phyloP scores from a whole-genome alignment of 371 early-diverging fungal genomes.

The Batkoa obscura region DNA sequence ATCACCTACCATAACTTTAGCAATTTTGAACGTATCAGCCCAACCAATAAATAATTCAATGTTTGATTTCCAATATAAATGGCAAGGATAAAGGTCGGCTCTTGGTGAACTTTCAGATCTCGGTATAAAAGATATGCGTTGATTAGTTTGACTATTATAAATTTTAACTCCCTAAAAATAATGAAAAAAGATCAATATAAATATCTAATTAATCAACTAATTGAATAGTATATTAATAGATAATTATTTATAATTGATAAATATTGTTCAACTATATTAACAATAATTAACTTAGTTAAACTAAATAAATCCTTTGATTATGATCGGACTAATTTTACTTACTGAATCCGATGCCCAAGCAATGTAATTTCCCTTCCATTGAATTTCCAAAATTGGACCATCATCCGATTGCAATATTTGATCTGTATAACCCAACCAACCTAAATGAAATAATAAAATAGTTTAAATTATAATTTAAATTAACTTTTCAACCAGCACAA shows the following conservation, averaged over 20 bases:
- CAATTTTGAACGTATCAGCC: slow-evolving; percentile 81
- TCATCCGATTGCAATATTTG: slow-evolving; percentile 56
- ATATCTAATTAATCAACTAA: no score
- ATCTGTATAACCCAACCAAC: slow-evolving; percentile 40
- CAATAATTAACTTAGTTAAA: no score
- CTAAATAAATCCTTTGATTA: no score
- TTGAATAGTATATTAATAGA: no score
- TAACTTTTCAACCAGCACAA: no score
- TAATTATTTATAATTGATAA: no score
- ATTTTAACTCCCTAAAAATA: slow-evolving; percentile 46
- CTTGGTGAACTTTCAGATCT: slow-evolving; percentile 59
- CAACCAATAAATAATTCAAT: slow-evolving; percentile 68
- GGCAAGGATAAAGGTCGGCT: slow-evolving; percentile 69
- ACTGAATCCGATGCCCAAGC: slow-evolving; percentile 85
- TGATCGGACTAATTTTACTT: slow-evolving; percentile 1
- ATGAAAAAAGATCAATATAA: no score
- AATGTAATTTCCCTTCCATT: slow-evolving; percentile 64
- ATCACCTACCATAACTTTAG: slow-evolving; percentile 33
- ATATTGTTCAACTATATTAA: no score
- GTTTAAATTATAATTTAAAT: background rate
- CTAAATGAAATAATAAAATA: slow-evolving; percentile 13
- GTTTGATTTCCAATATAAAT: slow-evolving; percentile 69
- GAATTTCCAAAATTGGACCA: slow-evolving; percentile 67
- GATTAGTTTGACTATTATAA: slow-evolving; percentile 45
- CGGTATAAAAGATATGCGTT: slow-evolving; percentile 65